These are phyloP conservation scores for Fusarium dlaminii DNA, from an alignment of 2,329 filamentous ascomycete genomes.

Conservation along the genomic window DNA sequence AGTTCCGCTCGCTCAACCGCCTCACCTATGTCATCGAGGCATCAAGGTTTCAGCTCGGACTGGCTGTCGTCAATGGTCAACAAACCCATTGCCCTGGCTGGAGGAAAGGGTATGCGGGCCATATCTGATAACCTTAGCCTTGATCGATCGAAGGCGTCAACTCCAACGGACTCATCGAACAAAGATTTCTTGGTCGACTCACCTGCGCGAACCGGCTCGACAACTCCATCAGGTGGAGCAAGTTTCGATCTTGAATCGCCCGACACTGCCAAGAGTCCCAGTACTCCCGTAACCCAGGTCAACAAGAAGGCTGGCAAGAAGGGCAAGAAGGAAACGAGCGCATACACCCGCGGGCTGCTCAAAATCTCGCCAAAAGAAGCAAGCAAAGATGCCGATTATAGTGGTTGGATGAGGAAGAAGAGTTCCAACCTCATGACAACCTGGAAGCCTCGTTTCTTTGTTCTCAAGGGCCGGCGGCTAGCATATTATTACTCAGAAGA, in stretches of 20 bases:
- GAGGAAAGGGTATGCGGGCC: slow-evolving; percentile 77
- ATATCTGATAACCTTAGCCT: slow-evolving; percentile 80
- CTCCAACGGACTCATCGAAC: slow-evolving; percentile 58
- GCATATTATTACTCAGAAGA: slow-evolving; percentile 97
- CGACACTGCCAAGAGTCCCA: slow-evolving; percentile 67
- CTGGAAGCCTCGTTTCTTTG: slow-evolving; percentile 97
- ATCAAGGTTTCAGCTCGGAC: slow-evolving; percentile 60
- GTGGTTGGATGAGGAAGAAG: slow-evolving; percentile 99
- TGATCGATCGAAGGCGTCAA: slow-evolving; percentile 62
- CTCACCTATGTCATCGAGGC: slow-evolving; percentile 56
- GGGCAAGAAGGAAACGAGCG: slow-evolving; percentile 93
- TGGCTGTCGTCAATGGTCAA: slow-evolving; percentile 63
- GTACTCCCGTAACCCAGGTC: slow-evolving; percentile 57
- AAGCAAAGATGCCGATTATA: slow-evolving; percentile 88
- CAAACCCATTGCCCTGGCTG: slow-evolving; percentile 60
- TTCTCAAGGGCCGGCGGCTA: slow-evolving; percentile 88
- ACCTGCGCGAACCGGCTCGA: slow-evolving; percentile 78
- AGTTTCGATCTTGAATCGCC: slow-evolving; percentile 85
- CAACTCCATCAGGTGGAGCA: slow-evolving; percentile 69
- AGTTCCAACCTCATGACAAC: slow-evolving; percentile 95
- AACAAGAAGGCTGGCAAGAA: slow-evolving; percentile 69
- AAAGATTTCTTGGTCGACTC: slow-evolving; percentile 52
- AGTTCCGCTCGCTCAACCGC: slow-evolving; percentile 52
- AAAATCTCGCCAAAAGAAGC: slow-evolving; percentile 85
- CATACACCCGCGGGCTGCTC: slow-evolving; percentile 86